Evolutionary conservation across 352 stramenopile genomes (phyloP), one percentile per base, ranked within the genome.

Genomic region (Phytophthora sojae): DNA sequence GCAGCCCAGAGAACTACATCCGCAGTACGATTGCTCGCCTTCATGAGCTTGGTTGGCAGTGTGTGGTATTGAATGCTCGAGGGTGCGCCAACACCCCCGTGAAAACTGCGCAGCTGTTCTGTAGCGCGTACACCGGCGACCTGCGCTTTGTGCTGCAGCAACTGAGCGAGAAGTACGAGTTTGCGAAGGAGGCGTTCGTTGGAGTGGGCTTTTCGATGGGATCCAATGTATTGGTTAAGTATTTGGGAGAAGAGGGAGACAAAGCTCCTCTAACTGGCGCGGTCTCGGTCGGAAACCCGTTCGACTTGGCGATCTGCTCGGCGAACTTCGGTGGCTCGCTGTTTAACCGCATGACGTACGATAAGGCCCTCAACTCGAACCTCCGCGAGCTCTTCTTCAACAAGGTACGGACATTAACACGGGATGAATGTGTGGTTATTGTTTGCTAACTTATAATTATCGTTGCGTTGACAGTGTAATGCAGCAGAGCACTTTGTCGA

Each of bases 161-260:
- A n/a, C 65, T 95, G 19, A 30, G 52, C 7, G 54, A 60, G 1
- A 76, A 68, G 51, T 90, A 89, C 69, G 65, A 80, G 11, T 93
- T 93, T 51, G 6, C 12, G 19, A 11, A 51, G 5, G 70, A 88
- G 49, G 62, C 76, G 5, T 85, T 91, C 64, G 63, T 95, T 5
- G 86, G 64, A 3, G 75, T 89, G 9, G 88, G 88, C 1, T 95
- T 91, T 58, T 95, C 84, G 25, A 89, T 93, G 76, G 88, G 88
- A 26, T 83, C 84, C 15, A 95, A 95, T 64, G 79, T 93, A 14
- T 67, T 95, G 51, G 81, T 91, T 47, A 95, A 95, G 71, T 95
- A 89, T 75, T 58, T 95, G 8, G 88, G 88, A 0, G 88, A 95
- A 67, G 75, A 93, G 53, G 56, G 69, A 2, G 69, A 86, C 0